phyloP scores from a whole-genome alignment of 78 protist genomes.

The slime mould (Dictyostelium discoideum) region DNA sequence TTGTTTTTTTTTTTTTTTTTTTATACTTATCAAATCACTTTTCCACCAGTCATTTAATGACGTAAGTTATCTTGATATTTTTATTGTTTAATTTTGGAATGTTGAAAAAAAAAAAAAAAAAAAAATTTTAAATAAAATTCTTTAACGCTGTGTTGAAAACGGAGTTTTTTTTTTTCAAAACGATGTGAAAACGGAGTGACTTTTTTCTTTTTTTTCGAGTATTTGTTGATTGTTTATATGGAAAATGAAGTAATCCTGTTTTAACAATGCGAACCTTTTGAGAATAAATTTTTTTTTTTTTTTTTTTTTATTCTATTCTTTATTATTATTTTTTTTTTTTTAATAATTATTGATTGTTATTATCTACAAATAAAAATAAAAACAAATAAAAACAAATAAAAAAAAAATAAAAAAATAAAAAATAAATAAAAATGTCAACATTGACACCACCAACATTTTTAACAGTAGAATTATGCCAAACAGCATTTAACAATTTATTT shows the following conservation, averaged over 20 bases:
- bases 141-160: background rate
- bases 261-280: background rate
- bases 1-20: no score
- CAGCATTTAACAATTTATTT: background rate
- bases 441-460: background rate
- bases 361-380: background rate
- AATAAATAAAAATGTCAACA: background rate
- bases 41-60: background rate
- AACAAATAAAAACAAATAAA: no score
- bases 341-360: no score
- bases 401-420: no score
- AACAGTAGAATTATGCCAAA: background rate
- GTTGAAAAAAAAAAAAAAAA: no score
- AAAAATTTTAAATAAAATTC: background rate
- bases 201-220: background rate
- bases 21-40: background rate
- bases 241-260: background rate
- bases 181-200: background rate
- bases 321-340: no score
- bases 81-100: background rate
- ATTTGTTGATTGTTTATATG: background rate
- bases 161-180: background rate
- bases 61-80: background rate
- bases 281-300: background rate
- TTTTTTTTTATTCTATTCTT: no score